These are phyloP conservation scores for Micractinium conductrix DNA, from an alignment of 139 green algal species.

Conservation along the genomic window DNA sequence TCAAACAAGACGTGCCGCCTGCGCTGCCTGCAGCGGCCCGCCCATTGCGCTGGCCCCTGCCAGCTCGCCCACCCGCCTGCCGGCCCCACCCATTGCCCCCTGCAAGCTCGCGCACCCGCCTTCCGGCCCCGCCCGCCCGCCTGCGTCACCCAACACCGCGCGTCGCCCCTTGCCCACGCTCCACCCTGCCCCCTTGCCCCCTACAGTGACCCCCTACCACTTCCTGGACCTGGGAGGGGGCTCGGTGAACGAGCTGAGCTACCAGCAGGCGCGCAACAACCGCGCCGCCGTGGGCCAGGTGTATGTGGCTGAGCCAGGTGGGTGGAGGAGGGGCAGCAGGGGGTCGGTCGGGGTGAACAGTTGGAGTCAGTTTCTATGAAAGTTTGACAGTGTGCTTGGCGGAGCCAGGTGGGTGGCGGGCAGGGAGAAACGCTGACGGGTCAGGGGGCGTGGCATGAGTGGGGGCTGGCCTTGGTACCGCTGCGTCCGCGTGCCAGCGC, in stretches of 20 bases:
- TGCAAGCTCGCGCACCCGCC: neutral
- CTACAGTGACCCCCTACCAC: conserved; percentile 75
- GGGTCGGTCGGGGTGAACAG: too few relatives aligned
- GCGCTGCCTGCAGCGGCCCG: neutral
- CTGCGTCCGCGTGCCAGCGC: too few relatives aligned
- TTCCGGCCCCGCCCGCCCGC: neutral
- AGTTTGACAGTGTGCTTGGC: too few relatives aligned
- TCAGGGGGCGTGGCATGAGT: too few relatives aligned
- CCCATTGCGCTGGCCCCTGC: neutral
- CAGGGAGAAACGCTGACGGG: neutral
- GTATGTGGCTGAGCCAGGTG: conserved; percentile 84
- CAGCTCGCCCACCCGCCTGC: neutral
- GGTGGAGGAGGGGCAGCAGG: conserved; percentile 38
- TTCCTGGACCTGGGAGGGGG: conserved; percentile 87
- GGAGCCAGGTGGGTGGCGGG: too few relatives aligned
- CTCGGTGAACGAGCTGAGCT: conserved; percentile 82
- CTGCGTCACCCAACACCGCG: neutral
- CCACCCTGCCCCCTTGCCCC: neutral
- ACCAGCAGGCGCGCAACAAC: conserved; percentile 93
- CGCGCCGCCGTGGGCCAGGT: conserved; percentile 53
- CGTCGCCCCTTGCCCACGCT: neutral
- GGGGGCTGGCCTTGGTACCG: too few relatives aligned
- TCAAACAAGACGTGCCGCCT: neutral
- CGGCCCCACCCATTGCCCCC: too few relatives aligned
- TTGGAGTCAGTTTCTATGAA: too few relatives aligned